Evolutionary conservation across 345 rosid species (phyloP).

Genomic region (Salix suchowensis): DNA sequence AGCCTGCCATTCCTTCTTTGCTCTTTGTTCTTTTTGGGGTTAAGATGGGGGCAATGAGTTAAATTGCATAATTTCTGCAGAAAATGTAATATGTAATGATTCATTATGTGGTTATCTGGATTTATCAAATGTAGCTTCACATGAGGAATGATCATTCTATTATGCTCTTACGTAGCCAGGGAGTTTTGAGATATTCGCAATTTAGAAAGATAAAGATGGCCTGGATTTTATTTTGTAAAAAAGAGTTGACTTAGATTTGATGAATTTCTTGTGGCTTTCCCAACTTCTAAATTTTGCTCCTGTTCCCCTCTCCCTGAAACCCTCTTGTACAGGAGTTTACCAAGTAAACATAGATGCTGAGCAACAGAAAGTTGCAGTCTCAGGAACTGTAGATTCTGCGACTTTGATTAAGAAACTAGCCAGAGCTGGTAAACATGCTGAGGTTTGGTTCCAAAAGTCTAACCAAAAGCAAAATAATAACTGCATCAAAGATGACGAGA

Average conservation of each 20-base stretch:
- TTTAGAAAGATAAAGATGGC: not conserved
- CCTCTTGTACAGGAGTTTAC: constrained; percentile 50
- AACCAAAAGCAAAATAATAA: constrained; percentile 38
- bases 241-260: too few species aligned
- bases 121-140: not conserved
- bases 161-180: too few species aligned
- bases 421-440: constrained; percentile 73
- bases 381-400: constrained; percentile 59
- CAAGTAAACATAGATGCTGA: constrained; percentile 66
- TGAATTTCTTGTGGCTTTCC: not conserved
- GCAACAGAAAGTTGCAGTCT: constrained; percentile 68
- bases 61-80: not conserved
- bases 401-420: constrained; percentile 64
- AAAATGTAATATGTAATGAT: not conserved
- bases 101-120: not conserved
- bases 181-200: not conserved
- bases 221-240: not conserved
- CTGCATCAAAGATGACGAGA: constrained; percentile 36
- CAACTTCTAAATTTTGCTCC: not conserved
- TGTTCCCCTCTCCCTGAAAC: not conserved
- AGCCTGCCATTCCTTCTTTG: not conserved
- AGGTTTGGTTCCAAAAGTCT: constrained; percentile 59
- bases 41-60: not conserved
- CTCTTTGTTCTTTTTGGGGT: not conserved
- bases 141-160: not conserved